Percentiles rank a stretch among this genome's conserved stretches.
Conservation (phyloP, 768 basidiomycete genomes). For the Cantharellus anzutake region DNA sequence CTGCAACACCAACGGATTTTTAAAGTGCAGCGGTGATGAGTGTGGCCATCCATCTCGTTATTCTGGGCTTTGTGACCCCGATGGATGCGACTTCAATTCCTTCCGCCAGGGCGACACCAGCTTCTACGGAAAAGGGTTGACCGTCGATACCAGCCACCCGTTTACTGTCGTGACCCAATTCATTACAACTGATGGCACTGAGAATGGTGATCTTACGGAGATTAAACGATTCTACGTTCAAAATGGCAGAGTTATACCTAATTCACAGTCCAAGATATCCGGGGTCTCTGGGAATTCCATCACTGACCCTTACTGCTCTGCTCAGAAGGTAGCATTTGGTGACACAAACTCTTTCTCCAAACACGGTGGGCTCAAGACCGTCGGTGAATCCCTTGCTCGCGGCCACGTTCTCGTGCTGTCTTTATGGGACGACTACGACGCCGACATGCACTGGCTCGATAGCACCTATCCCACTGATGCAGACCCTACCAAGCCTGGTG, state of each 20-base stretch:
- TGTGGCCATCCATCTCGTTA: constrained; percentile 17
- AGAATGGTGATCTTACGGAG: constrained; percentile 29
- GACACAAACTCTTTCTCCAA: constrained; percentile 25
- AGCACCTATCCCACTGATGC: constrained; percentile 3
- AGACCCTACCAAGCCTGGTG: constrained; percentile 1
- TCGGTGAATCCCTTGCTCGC: constrained; percentile 19
- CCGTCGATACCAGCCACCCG: constrained; percentile 30
- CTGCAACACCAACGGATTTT: constrained; percentile 24
- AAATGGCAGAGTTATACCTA: constrained; percentile 31
- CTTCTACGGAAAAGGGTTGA: constrained; percentile 31
- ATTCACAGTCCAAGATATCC: constrained; percentile 29
- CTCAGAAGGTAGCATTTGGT: constrained; percentile 19
- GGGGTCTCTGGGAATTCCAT: constrained; percentile 16
- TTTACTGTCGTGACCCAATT: constrained; percentile 44
- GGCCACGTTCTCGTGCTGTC: constrained; percentile 33
- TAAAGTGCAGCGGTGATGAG: constrained; percentile 23
- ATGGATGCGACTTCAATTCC: constrained; percentile 45
- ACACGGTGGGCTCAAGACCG: constrained; percentile 24
- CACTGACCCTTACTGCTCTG: constrained; percentile 7
- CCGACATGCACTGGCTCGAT: constrained; percentile 35
- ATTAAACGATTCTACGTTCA: constrained; percentile 28
- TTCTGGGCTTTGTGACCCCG: constrained; percentile 31
- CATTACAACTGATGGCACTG: constrained; percentile 27
- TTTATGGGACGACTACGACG: constrained; percentile 37
- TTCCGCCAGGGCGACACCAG: constrained; percentile 30